Percentiles rank a stretch among this genome's conserved stretches.
These are phyloP conservation scores for Didymosphaeria variabile DNA, from an alignment of 2,329 filamentous ascomycete species.

Conservation along the genomic window DNA sequence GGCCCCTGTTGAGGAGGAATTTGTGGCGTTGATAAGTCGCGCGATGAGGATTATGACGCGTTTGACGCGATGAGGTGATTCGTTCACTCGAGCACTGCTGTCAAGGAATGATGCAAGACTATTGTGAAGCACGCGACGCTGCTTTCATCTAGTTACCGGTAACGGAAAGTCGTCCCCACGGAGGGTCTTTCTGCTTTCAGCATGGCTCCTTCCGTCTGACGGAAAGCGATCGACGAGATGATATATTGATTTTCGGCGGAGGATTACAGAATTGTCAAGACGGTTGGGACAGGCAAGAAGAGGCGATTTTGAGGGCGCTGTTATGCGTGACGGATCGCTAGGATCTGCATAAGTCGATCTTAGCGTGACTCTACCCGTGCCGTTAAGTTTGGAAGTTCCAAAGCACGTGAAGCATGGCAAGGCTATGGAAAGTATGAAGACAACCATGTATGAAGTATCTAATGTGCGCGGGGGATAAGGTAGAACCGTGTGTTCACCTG, in stretches of 20 bases:
- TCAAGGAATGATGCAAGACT: neutral
- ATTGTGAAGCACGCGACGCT: neutral
- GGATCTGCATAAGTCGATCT: conserved; percentile 24
- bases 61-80: neutral
- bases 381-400: neutral
- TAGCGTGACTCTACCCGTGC: conserved; percentile 13
- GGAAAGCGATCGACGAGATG: neutral
- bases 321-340: conserved; percentile 3
- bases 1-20: neutral
- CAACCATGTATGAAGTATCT: too few relatives aligned
- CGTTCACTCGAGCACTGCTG: conserved; percentile 1
- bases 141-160: neutral
- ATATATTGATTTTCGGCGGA: conserved; percentile 6
- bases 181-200: neutral
- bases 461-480: neutral
- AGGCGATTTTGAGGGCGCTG: conserved; percentile 18
- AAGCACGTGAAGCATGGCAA: neutral
- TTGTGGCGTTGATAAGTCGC: neutral
- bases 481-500: neutral
- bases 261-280: too few relatives aligned
- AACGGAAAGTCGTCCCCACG: neutral
- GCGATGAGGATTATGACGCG: neutral
- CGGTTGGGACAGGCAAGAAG: conserved; percentile 12
- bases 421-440: neutral
- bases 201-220: neutral